A percentile compares a stretch with the other conserved stretches of the same genome.
phyloP scores from a whole-genome alignment of 352 stramenopile species.

The Phytophthora meadii region DNA sequence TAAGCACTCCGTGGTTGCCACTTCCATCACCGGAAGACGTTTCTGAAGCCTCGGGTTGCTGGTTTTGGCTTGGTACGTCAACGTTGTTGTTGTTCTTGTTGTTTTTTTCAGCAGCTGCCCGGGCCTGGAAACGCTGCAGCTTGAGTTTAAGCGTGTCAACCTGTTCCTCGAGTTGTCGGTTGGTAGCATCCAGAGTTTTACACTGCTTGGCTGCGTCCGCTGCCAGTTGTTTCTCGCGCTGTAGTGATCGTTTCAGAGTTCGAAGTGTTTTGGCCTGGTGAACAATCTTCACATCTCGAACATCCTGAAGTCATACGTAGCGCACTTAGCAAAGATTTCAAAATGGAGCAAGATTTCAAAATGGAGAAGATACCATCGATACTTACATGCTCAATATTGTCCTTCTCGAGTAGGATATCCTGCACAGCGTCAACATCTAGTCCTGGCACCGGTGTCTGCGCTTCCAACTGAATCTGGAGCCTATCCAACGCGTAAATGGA shows the following conservation, averaged over 20 bases:
- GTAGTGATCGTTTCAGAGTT: slow-evolving; percentile 59
- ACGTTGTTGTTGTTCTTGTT: not conserved
- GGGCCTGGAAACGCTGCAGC: slow-evolving; percentile 55
- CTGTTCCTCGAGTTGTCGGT: slow-evolving; percentile 58
- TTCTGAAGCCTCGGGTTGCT: slow-evolving; percentile 2
- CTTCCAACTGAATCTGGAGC: slow-evolving; percentile 76
- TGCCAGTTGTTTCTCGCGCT: slow-evolving; percentile 66
- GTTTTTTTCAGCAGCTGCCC: slow-evolving; percentile 34
- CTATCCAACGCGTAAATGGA: slow-evolving; percentile 24
- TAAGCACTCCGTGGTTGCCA: slow-evolving; percentile 14
- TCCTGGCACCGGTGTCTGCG: slow-evolving; percentile 66
- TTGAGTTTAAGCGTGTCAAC: slow-evolving; percentile 71
- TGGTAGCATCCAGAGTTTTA: slow-evolving; percentile 43
- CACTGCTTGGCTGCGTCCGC: slow-evolving; percentile 47
- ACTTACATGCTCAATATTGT: slow-evolving; percentile 61
- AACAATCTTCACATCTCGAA: slow-evolving; percentile 81
- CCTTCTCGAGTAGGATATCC: slow-evolving; percentile 71
- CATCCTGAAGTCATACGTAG: slow-evolving; percentile 47
- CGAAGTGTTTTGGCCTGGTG: slow-evolving; percentile 78
- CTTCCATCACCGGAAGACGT: not conserved
- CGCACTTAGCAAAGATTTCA: slow-evolving; percentile 3
- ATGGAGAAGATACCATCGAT: not conserved
- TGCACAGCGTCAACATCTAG: slow-evolving; percentile 57
- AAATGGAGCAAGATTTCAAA: not conserved
- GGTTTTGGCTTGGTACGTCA: not conserved